Percentiles rank a stretch among this genome's conserved stretches.
These are phyloP conservation scores for Ensete glaucum DNA, from an alignment of 176 grass and related monocot species.

Conservation along the genomic window DNA sequence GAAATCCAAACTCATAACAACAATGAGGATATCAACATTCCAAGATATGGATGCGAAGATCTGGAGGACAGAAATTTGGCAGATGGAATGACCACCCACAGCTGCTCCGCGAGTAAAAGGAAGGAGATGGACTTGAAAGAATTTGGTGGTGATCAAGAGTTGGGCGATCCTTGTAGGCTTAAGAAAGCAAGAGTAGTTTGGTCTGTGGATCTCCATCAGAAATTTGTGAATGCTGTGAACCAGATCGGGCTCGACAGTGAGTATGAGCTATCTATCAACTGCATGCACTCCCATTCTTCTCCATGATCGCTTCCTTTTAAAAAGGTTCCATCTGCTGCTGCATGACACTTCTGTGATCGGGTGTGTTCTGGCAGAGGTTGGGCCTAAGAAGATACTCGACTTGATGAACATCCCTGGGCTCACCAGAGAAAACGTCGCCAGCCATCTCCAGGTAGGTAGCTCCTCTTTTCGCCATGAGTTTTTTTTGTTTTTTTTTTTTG, in stretches of 20 bases:
- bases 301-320: no score
- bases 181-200: slow-evolving; percentile 98
- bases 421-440: slow-evolving; percentile 98
- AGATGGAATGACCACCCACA: slow-evolving; percentile 28
- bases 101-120: slow-evolving; percentile 41
- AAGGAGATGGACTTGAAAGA: slow-evolving; percentile 64
- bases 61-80: slow-evolving; percentile 56
- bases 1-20: slow-evolving; percentile 73
- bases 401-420: slow-evolving; percentile 90
- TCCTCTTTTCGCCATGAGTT: background rate
- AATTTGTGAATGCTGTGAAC: slow-evolving; percentile 96
- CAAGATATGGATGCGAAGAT: slow-evolving; percentile 54
- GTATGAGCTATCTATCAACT: slow-evolving; percentile 25
- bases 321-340: no score
- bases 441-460: slow-evolving; percentile 91
- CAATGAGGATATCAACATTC: slow-evolving; percentile 59
- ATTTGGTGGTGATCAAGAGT: slow-evolving; percentile 56
- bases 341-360: background rate
- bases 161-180: slow-evolving; percentile 42
- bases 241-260: slow-evolving; percentile 99
- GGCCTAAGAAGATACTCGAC: slow-evolving; percentile 96
- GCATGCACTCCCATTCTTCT: background rate
- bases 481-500: no score
- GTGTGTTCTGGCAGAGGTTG: slow-evolving; percentile 67
- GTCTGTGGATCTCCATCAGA: slow-evolving; percentile 96